phyloP scores from a whole-genome alignment of 2,329 filamentous ascomycete species.

The Botrytis porri region DNA sequence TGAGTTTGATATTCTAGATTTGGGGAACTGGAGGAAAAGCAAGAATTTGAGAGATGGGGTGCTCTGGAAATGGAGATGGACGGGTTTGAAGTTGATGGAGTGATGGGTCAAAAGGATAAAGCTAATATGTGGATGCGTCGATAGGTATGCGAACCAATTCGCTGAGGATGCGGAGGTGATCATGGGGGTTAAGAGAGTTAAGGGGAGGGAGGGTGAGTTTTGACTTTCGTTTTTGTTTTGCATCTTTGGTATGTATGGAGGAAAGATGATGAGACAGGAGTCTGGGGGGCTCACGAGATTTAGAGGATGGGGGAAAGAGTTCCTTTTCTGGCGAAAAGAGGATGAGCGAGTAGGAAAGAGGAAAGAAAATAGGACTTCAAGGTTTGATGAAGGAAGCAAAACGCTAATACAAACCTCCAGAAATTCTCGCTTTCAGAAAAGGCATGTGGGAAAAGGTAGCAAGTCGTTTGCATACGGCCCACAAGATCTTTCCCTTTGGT shows the following conservation, averaged over 20 bases:
- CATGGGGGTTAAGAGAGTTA: slow-evolving; percentile 49
- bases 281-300: neutral
- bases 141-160: slow-evolving; percentile 6
- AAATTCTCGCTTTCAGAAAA: slow-evolving; percentile 50
- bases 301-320: neutral
- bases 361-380: no score
- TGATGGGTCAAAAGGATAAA: neutral
- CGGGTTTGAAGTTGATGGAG: neutral
- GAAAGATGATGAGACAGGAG: neutral
- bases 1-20: neutral
- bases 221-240: neutral
- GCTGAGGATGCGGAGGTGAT: slow-evolving; percentile 49
- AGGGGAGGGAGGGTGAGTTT: slow-evolving; percentile 45
- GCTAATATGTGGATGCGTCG: neutral
- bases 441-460: slow-evolving; percentile 52
- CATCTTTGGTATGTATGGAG: neutral
- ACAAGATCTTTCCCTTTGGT: slow-evolving; percentile 51
- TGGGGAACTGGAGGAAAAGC: neutral
- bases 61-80: neutral
- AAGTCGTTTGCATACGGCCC: slow-evolving; percentile 45
- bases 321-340: neutral
- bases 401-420: slow-evolving; percentile 34
- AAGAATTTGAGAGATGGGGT: neutral
- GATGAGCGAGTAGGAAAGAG: neutral
- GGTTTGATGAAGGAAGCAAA: no score